Conservation (phyloP, 495 filamentous ascomycete genomes). For the Barbatosphaeria neglecta region DNA sequence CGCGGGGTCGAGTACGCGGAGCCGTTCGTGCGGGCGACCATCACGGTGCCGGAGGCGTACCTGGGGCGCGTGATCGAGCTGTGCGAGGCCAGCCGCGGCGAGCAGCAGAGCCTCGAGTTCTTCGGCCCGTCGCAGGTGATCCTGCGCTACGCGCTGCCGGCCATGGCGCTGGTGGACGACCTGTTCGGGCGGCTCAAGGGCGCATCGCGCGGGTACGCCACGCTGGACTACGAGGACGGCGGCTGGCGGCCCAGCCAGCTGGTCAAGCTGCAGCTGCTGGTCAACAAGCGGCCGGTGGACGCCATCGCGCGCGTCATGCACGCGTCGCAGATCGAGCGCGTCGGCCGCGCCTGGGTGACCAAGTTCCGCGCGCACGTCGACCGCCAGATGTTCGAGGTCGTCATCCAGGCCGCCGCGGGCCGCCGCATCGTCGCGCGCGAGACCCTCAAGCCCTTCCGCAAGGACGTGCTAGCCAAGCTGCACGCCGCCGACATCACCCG, state of each 20-base stretch:
- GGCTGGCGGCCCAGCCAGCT: conserved; percentile 72
- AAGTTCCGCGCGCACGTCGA: conserved; percentile 98
- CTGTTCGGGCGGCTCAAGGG: conserved; percentile 96
- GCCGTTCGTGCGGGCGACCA: conserved; percentile 74
- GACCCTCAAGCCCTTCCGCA: conserved; percentile 92
- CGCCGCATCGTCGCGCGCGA: conserved; percentile 79
- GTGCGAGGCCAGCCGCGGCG: conserved; percentile 79
- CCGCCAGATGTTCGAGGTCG: conserved; percentile 87
- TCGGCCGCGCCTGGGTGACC: conserved; percentile 77
- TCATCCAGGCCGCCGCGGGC: conserved; percentile 87
- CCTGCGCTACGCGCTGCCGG: conserved; percentile 79
- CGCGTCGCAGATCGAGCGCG: conserved; percentile 56
- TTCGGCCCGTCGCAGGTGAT: conserved; percentile 95
- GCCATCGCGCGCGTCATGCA: conserved; percentile 89
- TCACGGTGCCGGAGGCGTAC: conserved; percentile 90
- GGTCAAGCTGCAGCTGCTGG: conserved; percentile 81
- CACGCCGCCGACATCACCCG: conserved; percentile 82
- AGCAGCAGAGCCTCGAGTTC: conserved; percentile 75
- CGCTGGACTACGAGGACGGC: conserved; percentile 90
- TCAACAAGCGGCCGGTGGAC: conserved; percentile 87
- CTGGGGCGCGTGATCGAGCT: conserved; percentile 89
- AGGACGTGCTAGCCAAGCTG: conserved; percentile 85
- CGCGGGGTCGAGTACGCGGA: conserved; percentile 56
- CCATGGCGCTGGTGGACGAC: conserved; percentile 85
- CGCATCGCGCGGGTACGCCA: conserved; percentile 61